phyloP scores from a whole-genome alignment of 805 yeast species.

The Yarrowia osloensis region DNA sequence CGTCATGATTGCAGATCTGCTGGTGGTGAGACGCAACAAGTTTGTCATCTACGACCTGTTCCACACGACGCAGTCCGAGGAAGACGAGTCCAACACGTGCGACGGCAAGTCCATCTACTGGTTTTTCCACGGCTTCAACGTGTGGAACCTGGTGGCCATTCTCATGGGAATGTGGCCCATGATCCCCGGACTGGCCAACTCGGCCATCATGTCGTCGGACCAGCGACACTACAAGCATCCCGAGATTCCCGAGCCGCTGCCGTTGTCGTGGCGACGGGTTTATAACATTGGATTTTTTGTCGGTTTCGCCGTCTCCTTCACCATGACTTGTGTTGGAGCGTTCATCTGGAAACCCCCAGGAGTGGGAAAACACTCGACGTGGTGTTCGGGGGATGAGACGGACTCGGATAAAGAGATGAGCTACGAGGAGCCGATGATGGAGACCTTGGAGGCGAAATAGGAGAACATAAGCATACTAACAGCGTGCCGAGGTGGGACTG shows the following conservation, averaged over 20 bases:
- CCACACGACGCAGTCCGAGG: slow-evolving; percentile 33
- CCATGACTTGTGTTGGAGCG: slow-evolving; percentile 2
- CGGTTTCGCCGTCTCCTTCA: slow-evolving; percentile 3
- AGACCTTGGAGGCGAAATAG: background rate
- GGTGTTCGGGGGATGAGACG: slow-evolving; percentile 27
- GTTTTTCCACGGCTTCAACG: slow-evolving; percentile 50
- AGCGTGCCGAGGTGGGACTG: background rate
- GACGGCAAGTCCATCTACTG: slow-evolving; percentile 46
- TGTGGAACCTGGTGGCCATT: slow-evolving; percentile 48
- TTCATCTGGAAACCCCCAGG: background rate
- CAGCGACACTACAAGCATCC: slow-evolving; percentile 7
- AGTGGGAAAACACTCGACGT: background rate
- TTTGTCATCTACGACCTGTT: slow-evolving; percentile 49
- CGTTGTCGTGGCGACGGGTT: slow-evolving; percentile 9
- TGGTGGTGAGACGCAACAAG: slow-evolving; percentile 46
- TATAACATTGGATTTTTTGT: slow-evolving; percentile 23
- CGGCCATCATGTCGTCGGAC: slow-evolving; percentile 6
- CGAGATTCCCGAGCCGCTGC: slow-evolving; percentile 21
- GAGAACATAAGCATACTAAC: background rate
- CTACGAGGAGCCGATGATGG: slow-evolving; percentile 17
- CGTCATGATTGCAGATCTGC: slow-evolving; percentile 46
- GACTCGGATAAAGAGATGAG: slow-evolving; percentile 15
- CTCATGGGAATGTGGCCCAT: slow-evolving; percentile 39
- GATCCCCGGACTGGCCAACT: slow-evolving; percentile 35
- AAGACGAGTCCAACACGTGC: background rate